Evolutionary conservation across 2,329 filamentous ascomycete genomes (phyloP), one percentile per base, ranked within the genome.

Genomic region (Colletotrichum sp.): DNA sequence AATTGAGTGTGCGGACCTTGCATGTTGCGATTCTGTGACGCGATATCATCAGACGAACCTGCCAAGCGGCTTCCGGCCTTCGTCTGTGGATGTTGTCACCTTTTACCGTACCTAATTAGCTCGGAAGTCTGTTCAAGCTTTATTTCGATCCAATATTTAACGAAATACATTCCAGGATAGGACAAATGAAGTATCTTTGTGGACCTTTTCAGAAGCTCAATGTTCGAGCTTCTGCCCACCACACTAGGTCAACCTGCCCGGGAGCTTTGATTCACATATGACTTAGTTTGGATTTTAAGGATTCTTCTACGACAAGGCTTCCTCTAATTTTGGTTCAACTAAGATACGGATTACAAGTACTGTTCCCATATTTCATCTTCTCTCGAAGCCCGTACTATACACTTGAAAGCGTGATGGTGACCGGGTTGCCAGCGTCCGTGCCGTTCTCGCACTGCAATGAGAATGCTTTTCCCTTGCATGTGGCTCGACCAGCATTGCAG

Each of bases 41-140:
- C 30, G 30, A 63, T 63, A 36, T 34, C n/a, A 63, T 63, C 60
- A 63, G 60, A 63, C 30, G 60, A 36, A 63, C 60, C 16, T n/a
- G n/a, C 60, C 12, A 34, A 59, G 55, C 55, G 22, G 25, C 55
- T 59, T 28, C 19, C 19, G 3, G 59, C 11, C 44, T 4, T 22
- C 11, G 44, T 48, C 44, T 3, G 6, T 4, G 44, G 6, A 48
- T 4, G 11, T 13, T 22, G 15, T n/a, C 44, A 13, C 44, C n/a
- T 22, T 48, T 13, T 7, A 22, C 44, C 2, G 12, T 48, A 8
- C 11, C 44, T 13, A 4, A 13, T 13, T 52, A 52, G 44, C 44
- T 52, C 44, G 2, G 11, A 52, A 52, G n/a, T 52, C 44, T 52
- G 44, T 22, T 22, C n/a, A 52, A 52, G 44, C 44, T 52, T 52